These are phyloP conservation scores for Elsinoe batatas DNA, from an alignment of 2,329 filamentous ascomycete genomes.

Conservation along the genomic window DNA sequence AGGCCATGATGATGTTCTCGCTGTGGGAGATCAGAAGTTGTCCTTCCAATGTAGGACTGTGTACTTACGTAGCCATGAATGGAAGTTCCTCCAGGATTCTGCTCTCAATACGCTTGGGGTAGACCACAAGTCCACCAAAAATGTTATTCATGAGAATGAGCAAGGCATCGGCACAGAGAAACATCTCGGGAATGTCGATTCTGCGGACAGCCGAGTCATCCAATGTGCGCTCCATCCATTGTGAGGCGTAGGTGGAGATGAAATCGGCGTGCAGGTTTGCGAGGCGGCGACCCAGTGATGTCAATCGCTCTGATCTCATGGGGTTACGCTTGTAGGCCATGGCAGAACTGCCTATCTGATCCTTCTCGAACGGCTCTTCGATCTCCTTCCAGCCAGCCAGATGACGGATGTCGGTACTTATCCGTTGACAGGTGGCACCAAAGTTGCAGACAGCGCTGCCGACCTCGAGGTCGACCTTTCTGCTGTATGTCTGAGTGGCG, in stretches of 20 bases:
- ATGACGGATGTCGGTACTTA: slow-evolving; percentile 64
- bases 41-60: not conserved
- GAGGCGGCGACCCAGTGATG: slow-evolving; percentile 43
- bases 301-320: slow-evolving; percentile 52
- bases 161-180: slow-evolving; percentile 39
- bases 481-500: slow-evolving; percentile 64
- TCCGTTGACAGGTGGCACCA: slow-evolving; percentile 67
- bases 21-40: slow-evolving; percentile 23
- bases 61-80: slow-evolving; percentile 60
- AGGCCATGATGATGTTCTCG: slow-evolving; percentile 65
- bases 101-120: slow-evolving; percentile 60
- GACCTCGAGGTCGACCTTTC: slow-evolving; percentile 75
- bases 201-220: slow-evolving; percentile 65
- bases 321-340: slow-evolving; percentile 58
- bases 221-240: slow-evolving; percentile 70
- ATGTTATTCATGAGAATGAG: slow-evolving; percentile 52
- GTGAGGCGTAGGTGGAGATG: slow-evolving; percentile 57
- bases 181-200: slow-evolving; percentile 40
- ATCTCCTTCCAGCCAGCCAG: slow-evolving; percentile 70
- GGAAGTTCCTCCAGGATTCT: slow-evolving; percentile 68
- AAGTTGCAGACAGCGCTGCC: slow-evolving; percentile 71
- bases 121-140: slow-evolving; percentile 63
- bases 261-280: slow-evolving; percentile 46
- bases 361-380: slow-evolving; percentile 72
- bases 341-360: slow-evolving; percentile 62